Conservation (phyloP, 805 yeast genomes). For the Spathaspora sp. region DNA sequence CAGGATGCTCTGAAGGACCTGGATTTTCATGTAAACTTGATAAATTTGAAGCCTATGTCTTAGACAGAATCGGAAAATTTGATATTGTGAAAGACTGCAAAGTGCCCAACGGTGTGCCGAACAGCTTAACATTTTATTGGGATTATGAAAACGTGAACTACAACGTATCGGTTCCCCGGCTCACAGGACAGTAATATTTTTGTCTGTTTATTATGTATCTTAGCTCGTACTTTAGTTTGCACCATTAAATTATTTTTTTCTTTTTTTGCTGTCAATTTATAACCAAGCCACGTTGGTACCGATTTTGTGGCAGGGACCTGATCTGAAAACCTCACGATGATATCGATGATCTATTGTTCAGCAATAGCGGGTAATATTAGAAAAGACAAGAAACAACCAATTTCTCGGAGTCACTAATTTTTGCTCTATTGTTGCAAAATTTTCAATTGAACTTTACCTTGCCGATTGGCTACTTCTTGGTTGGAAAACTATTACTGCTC, state of each 20-base stretch:
- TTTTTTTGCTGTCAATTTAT: background rate
- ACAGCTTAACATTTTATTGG: constrained; percentile 38
- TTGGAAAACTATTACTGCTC: background rate
- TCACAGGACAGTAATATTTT: constrained; percentile 2
- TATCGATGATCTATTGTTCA: background rate
- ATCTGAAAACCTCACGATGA: background rate
- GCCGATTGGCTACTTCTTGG: background rate
- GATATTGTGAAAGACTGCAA: constrained; percentile 27
- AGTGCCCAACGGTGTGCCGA: constrained; percentile 18
- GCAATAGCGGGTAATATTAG: background rate
- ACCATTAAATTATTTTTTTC: background rate
- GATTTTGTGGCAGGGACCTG: background rate
- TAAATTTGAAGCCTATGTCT: constrained; percentile 29
- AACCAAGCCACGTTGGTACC: background rate
- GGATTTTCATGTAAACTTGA: constrained; percentile 40
- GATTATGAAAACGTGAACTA: constrained; percentile 21
- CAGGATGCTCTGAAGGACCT: constrained; percentile 34
- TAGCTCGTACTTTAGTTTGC: background rate
- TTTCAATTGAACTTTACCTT: background rate
- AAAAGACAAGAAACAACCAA: background rate
- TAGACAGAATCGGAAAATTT: constrained; percentile 22
- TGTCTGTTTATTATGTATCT: background rate
- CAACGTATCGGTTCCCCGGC: constrained; percentile 7
- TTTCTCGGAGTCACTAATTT: background rate
- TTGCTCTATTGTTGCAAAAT: background rate